Base-by-base conservation (phyloP, 371 early-diverging fungal genomes). In the Nematocida ausubeli region DNA sequence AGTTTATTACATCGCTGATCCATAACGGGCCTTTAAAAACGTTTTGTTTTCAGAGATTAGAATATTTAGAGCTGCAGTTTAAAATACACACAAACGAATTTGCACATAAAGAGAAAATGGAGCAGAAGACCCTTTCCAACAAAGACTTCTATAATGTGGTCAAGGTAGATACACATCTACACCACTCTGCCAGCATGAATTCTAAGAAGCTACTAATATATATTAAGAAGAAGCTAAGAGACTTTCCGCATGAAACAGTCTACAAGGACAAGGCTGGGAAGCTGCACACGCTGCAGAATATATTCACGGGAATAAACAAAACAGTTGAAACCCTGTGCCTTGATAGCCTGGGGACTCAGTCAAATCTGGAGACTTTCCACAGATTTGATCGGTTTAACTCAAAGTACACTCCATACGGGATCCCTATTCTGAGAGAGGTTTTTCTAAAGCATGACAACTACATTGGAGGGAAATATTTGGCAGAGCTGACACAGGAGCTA, bases 151-250 rank as follows among this genome's bases (percentile, higher is more conserved):
- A 96, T 87, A 96, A 95, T 79, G 95, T 95, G 28, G 90, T 95
- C 67, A 96, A 96, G 83, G 95, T 94, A 32, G 97, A 96, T 86
- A 95, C 95, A 32, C 96, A 96, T 88, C 91, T 96, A 49, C 97
- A 96, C 79, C 91, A 94, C 82, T 90, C 93, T 2, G 89, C 93
- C 14, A 92, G 93, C 75, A 95, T 96, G 95, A 96, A 96, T 85
- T 93, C 93, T 83, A 96, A 96, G 87, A 95, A 95, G 84, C 82
- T 96, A 70, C 85, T 96, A 30, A 92, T 95, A 35, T 96, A 95
- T 80, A 95, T 96, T 84, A 96, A 96, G 85, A 86, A 91, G 55
- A 95, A 95, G 86, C 87, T 96, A 85, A 90, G 90, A 85, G 92
- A 89, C 79, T 85, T 80, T 28, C 89, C 92, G 14, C 87, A 60